Evolutionary conservation across 441 rosid genomes (phyloP).

Genomic region (Populus hybrid): DNA sequence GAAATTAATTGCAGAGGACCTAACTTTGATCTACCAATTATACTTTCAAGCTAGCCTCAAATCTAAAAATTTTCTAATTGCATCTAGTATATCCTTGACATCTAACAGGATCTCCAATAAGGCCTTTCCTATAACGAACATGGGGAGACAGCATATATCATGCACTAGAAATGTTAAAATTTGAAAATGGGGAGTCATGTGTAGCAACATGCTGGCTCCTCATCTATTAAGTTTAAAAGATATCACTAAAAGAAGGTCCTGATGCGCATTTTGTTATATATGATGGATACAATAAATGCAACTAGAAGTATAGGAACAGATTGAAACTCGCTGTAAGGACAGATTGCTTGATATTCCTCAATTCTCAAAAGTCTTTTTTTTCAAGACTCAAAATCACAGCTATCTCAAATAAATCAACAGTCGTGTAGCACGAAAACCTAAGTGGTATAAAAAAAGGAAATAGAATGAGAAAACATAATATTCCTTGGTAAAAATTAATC

Average conservation of each 20-base stretch:
- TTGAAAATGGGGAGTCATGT: neutral
- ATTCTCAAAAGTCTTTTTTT: too few species aligned
- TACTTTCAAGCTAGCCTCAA: neutral
- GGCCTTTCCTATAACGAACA: neutral
- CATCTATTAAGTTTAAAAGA: neutral
- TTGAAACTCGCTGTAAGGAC: neutral
- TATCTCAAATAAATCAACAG: neutral
- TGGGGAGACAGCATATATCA: neutral
- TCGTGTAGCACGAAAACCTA: neutral
- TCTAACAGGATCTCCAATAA: neutral
- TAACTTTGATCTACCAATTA: neutral
- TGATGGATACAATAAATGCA: neutral
- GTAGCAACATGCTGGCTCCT: neutral
- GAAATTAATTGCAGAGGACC: neutral
- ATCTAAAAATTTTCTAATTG: neutral
- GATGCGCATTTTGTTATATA: neutral
- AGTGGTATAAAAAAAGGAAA: neutral
- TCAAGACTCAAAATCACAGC: neutral
- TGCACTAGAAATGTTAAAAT: neutral
- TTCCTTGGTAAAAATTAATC: neutral
- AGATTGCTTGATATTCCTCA: neutral
- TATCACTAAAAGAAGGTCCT: neutral
- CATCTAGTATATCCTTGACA: neutral
- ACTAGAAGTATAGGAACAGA: neutral
- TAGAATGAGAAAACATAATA: neutral